These are phyloP conservation scores for Globisporangium polare DNA, from an alignment of 352 stramenopile species.

Conservation along the genomic window DNA sequence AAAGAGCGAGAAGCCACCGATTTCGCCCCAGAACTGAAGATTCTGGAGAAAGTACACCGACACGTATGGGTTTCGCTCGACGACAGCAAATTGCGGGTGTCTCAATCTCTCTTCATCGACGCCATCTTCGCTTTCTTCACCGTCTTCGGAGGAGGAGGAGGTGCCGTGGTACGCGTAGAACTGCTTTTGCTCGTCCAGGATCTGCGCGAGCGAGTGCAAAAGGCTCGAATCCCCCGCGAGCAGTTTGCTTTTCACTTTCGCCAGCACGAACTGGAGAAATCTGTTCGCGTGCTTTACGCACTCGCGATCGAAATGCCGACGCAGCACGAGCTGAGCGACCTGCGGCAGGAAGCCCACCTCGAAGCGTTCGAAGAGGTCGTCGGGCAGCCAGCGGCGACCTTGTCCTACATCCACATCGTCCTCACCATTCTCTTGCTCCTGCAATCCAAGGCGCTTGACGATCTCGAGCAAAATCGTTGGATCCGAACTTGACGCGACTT, in stretches of 20 bases:
- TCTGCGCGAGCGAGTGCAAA: constrained; percentile 40
- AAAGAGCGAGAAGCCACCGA: constrained; percentile 53
- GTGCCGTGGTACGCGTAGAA: constrained; percentile 50
- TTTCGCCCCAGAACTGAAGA: constrained; percentile 45
- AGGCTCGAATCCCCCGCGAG: constrained; percentile 33
- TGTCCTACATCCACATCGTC: constrained; percentile 2
- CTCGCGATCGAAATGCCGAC: constrained; percentile 23
- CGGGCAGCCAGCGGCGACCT: constrained; percentile 18
- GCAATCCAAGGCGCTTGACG: constrained; percentile 14
- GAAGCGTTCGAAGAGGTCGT: constrained; percentile 32
- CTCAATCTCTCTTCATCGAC: constrained; percentile 3
- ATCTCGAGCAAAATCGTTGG: constrained; percentile 28
- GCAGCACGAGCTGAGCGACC: constrained; percentile 49
- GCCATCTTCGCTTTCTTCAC: not conserved
- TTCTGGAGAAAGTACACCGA: constrained; percentile 44
- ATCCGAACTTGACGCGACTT: constrained; percentile 31
- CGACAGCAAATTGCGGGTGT: constrained; percentile 1
- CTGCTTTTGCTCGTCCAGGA: constrained; percentile 50
- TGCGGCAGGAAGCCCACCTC: constrained; percentile 55
- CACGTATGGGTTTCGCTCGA: constrained; percentile 19
- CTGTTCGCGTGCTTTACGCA: constrained; percentile 30
- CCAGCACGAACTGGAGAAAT: constrained; percentile 53
- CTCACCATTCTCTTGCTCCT: not conserved
- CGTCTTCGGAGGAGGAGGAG: not conserved
- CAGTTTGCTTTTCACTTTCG: constrained; percentile 23